Evolutionary conservation across 2,329 filamentous ascomycete genomes (phyloP).

Genomic region (Pyrenochaeta sp.): DNA sequence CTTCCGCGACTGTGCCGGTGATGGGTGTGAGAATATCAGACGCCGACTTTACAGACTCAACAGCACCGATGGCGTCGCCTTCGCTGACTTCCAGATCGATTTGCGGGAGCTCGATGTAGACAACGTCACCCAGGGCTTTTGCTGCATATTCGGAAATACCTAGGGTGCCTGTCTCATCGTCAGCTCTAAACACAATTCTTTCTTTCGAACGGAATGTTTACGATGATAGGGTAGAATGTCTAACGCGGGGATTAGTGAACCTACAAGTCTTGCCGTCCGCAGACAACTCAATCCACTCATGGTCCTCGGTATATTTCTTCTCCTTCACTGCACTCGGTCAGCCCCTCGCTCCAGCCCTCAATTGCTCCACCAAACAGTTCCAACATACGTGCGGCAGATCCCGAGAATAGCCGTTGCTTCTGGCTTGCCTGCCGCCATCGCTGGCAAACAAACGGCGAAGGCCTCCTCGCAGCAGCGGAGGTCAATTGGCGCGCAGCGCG

Average conservation of each 20-base stretch:
- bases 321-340: conserved; percentile 60
- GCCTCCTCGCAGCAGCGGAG: conserved; percentile 29
- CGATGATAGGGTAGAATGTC: conserved; percentile 4
- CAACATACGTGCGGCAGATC: conserved; percentile 44
- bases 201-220: conserved; percentile 2
- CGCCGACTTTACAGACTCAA: conserved; percentile 98
- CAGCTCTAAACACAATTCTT: background rate
- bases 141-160: conserved; percentile 94
- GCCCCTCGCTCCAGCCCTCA: conserved; percentile 4
- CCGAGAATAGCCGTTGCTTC: conserved; percentile 50
- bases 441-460: conserved; percentile 35
- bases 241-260: conserved; percentile 11
- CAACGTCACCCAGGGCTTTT: conserved; percentile 91
- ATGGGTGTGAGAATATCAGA: conserved; percentile 95
- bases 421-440: conserved; percentile 32
- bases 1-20: conserved; percentile 75
- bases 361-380: conserved; percentile 9
- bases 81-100: conserved; percentile 71
- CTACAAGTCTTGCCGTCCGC: conserved; percentile 81
- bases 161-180: conserved; percentile 62
- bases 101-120: conserved; percentile 93
- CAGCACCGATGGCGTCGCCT: conserved; percentile 89
- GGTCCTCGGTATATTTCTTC: conserved; percentile 94
- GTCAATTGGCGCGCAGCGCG: conserved; percentile 48
- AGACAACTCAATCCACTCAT: conserved; percentile 96